Evolutionary conservation across 2,329 filamentous ascomycete genomes (phyloP), one percentile per base, ranked within the genome.

Genomic region (Thermomyces lanuginosus): DNA sequence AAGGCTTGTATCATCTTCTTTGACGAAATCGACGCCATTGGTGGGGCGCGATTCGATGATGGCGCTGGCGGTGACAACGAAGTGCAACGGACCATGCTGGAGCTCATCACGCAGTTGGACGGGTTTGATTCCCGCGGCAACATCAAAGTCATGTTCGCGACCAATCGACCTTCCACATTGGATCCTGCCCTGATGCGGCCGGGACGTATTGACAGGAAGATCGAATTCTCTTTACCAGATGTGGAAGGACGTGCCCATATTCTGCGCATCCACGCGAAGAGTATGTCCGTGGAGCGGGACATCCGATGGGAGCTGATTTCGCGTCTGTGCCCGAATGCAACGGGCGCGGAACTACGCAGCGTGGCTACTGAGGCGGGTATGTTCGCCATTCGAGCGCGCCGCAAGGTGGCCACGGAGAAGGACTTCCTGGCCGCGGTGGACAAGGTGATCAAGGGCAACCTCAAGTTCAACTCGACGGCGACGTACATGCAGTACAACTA

Each of bases 1-100:
- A 98, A 98, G 61, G 89, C 89, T 1, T 98, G 89, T 58, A 98
- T 98, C 51, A 98, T 98, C 60, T 98, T 98, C 73, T 92, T 92
- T 48, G 89, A 98, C 53, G 89, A 98, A 61, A 89, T 95, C 36
- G 86, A 95, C 54, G 86, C 86, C 25, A 81, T 95, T 29, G 86
- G 86, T 49, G 86, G 86, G 42, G 86, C 86, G 20, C 81, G 86
- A 55, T 93, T 95, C 50, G 86, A 95, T 46, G 86, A 95, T 43
- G 86, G 86, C 39, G 86, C 86, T 36, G 86, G 86, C 43, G 86
- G 86, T 46, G 86, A 95, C 57, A 95, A 95, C 50, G 86, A 95
- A 55, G 86, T 95, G 5, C 86, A 95, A 58, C 69, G 86, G 61
- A 95, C 86, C 38, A 95, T 95, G 86, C 60, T 95, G 65, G 86